Conservation (phyloP, 2,329 filamentous ascomycete genomes). For the Aspergillus udagawae region DNA sequence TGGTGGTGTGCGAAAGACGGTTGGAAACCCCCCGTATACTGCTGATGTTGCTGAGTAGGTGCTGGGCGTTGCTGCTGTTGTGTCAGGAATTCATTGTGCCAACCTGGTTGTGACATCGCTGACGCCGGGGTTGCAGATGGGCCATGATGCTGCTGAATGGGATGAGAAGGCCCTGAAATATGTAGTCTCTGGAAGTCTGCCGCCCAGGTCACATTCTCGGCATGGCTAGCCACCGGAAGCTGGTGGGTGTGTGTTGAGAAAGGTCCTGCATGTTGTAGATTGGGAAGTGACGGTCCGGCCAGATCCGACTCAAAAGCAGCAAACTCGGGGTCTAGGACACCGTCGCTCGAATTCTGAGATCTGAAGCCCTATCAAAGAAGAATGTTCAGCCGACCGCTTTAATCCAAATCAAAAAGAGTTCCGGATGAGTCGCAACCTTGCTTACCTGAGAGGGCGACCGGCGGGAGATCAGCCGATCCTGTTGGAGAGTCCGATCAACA, state of each 20-base stretch:
- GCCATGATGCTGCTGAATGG: slow-evolving; percentile 48
- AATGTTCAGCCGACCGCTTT: not conserved
- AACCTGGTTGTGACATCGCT: slow-evolving; percentile 38
- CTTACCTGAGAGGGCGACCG: slow-evolving; percentile 54
- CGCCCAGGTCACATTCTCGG: slow-evolving; percentile 37
- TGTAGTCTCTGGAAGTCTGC: slow-evolving; percentile 45
- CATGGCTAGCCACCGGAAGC: slow-evolving; percentile 19
- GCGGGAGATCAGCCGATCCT: slow-evolving; percentile 61
- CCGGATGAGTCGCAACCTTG: not conserved
- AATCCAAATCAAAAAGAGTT: not conserved
- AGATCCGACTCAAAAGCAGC: slow-evolving; percentile 58
- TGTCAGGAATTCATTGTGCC: slow-evolving; percentile 60
- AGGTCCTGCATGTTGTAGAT: slow-evolving; percentile 34
- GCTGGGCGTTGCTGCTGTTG: slow-evolving; percentile 30
- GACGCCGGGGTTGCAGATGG: slow-evolving; percentile 34
- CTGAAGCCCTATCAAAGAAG: slow-evolving; percentile 54
- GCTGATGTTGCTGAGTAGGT: slow-evolving; percentile 20
- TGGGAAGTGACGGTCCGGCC: slow-evolving; percentile 29
- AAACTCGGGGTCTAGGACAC: slow-evolving; percentile 62
- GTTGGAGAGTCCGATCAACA: slow-evolving; percentile 66
- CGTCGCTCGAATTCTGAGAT: slow-evolving; percentile 52
- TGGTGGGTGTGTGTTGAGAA: slow-evolving; percentile 23
- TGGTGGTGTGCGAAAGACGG: slow-evolving; percentile 25
- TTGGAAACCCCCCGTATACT: slow-evolving; percentile 23
- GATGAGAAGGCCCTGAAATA: slow-evolving; percentile 36